Conservation (phyloP, 768 basidiomycete species). For the Floccularia luteovirens region DNA sequence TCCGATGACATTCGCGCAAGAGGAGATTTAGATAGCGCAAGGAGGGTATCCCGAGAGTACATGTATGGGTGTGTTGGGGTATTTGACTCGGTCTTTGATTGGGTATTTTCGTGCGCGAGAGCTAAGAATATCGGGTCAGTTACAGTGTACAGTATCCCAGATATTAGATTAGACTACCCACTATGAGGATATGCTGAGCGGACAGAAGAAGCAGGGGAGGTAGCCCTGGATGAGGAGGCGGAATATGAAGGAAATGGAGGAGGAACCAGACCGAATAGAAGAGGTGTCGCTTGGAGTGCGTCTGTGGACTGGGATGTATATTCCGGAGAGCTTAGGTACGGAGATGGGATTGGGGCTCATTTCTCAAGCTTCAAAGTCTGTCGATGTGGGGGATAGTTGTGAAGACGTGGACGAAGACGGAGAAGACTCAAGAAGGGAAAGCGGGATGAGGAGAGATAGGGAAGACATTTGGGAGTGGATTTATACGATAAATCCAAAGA, state of each 20-base stretch:
- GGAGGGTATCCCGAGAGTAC: slow-evolving; percentile 16
- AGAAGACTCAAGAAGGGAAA: not conserved
- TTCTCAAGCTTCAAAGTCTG: slow-evolving; percentile 4
- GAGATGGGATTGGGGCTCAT: slow-evolving; percentile 2
- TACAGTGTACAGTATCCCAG: no score
- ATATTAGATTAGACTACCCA: no score
- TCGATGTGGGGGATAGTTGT: slow-evolving; percentile 5
- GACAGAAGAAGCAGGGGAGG: not conserved
- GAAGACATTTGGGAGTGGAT: no score
- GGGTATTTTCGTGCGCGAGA: not conserved
- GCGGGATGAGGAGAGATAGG: not conserved
- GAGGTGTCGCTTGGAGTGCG: slow-evolving; percentile 13
- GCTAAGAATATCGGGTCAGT: no score
- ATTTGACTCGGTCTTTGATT: slow-evolving; percentile 1
- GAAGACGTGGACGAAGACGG: slow-evolving; percentile 1
- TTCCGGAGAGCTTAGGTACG: slow-evolving; percentile 13
- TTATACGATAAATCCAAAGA: no score
- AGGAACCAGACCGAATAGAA: slow-evolving; percentile 1
- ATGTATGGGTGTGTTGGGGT: slow-evolving; percentile 10
- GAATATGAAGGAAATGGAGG: not conserved
- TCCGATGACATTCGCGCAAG: slow-evolving; percentile 14
- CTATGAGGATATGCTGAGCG: no score
- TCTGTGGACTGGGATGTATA: slow-evolving; percentile 35
- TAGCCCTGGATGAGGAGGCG: not conserved
- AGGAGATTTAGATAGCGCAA: slow-evolving; percentile 19